Base-by-base conservation (phyloP, 768 basidiomycete genomes). In the Russula dissimulans region DNA sequence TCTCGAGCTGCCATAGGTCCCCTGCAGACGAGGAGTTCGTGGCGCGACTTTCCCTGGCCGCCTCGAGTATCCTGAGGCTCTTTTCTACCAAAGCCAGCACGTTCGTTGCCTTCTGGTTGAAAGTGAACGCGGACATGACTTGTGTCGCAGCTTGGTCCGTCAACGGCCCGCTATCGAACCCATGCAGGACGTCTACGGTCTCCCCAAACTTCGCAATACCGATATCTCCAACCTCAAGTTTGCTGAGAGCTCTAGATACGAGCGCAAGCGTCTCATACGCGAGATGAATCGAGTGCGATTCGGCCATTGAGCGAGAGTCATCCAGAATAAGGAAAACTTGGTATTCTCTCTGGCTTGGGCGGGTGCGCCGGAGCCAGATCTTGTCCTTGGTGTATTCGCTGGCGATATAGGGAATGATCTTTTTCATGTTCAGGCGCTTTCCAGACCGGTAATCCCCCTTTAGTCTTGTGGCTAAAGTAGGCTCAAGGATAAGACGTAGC, bases 361-460 rank as follows among this genome's bases (percentile, higher is more conserved):
- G 85, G 4, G 95, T 97, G 22, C 97, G 82, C 29, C 95, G 87
- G 39, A 98, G 78, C 97, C 97, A 99, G 65, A 98, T 98, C 74
- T 95, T 95, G 79, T 99, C 95, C 72, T 98, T 98, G 54, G 95
- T 98, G 77, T 91, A 99, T 74, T 99, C 97, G 74, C 89, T 91
- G 39, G 97, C 95, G 62, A 99, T 95, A 77, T 95, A 98, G 3
- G 90, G 85, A 62, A 99, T 95, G 71, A 98, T 92, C 74, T 95
- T 95, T 71, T 95, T 93, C 95, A 98, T 97, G 73, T 98, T 98
- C 34, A 99, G 81, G 18, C 95, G 82, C 74, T 99, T 99, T 54
- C 97, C 97, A 0, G 91, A 95, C 34, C 95, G 89, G 72, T 97
- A 99, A 76, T 98, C 97, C 42, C 97, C 97, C 73, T 89, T 88